A percentile compares a stretch with the other conserved stretches of the same genome.
Conservation (phyloP, 1,284 basidiomycete genomes). For the Vanrija sp. region DNA sequence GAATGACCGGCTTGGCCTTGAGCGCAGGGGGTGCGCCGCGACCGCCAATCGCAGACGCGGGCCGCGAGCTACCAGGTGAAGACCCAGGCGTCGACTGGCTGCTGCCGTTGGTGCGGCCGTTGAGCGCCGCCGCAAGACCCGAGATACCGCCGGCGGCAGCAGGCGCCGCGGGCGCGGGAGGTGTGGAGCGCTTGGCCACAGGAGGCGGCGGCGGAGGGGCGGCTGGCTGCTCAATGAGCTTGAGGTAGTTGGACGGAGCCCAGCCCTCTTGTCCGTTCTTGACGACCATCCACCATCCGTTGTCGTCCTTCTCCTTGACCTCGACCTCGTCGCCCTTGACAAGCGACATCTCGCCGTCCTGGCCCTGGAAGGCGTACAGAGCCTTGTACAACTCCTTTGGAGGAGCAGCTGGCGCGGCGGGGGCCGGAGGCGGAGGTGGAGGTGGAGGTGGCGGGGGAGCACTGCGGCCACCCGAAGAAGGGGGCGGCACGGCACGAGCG, state of each 20-base stretch:
- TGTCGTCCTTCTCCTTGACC: slow-evolving; percentile 86
- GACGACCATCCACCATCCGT: slow-evolving; percentile 95
- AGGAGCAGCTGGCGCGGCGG: slow-evolving; percentile 58
- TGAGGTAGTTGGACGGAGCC: slow-evolving; percentile 92
- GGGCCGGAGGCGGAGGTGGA: slow-evolving; percentile 57
- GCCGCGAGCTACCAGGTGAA: slow-evolving; percentile 57
- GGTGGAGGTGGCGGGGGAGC: slow-evolving; percentile 52
- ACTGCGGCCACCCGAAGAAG: slow-evolving; percentile 29
- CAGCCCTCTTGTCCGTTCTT: slow-evolving; percentile 82
- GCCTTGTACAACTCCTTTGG: slow-evolving; percentile 75
- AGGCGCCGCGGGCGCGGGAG: slow-evolving; percentile 47
- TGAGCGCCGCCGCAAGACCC: slow-evolving; percentile 10
- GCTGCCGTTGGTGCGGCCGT: slow-evolving; percentile 54
- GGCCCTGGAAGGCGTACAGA: slow-evolving; percentile 81
- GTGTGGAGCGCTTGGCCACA: slow-evolving; percentile 52
- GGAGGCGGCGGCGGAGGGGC: slow-evolving; percentile 67
- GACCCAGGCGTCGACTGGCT: slow-evolving; percentile 48
- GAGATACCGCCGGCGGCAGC: slow-evolving; percentile 52
- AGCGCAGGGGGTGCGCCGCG: slow-evolving; percentile 45
- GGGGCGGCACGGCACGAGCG: slow-evolving; percentile 33
- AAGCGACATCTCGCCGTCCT: slow-evolving; percentile 85
- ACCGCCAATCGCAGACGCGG: slow-evolving; percentile 45
- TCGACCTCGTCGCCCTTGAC: slow-evolving; percentile 90
- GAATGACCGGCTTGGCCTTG: slow-evolving; percentile 51
- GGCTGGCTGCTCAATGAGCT: slow-evolving; percentile 58